Percentiles rank a stretch among this genome's conserved stretches.
Evolutionary conservation across 768 basidiomycete species (phyloP).

Genomic region (Gloeopeniophorella convolvens): DNA sequence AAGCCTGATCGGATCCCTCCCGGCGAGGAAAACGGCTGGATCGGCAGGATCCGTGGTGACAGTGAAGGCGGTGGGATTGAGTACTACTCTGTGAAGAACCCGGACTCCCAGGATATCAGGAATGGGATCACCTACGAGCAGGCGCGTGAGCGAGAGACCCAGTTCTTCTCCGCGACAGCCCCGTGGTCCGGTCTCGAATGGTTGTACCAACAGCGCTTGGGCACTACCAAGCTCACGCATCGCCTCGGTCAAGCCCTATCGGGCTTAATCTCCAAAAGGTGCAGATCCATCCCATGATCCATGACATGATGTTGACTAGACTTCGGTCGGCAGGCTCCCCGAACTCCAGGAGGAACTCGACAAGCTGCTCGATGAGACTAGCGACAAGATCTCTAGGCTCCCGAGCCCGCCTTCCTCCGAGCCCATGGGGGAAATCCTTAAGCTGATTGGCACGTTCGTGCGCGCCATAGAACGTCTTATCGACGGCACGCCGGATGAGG

Average conservation of each 20-base stretch:
- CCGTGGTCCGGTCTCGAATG: conserved; percentile 17
- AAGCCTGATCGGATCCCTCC: conserved; percentile 13
- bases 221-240: conserved; percentile 15
- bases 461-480: conserved; percentile 38
- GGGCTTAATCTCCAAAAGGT: conserved; percentile 16
- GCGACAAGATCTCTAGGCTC: conserved; percentile 24
- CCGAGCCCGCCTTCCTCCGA: conserved; percentile 50
- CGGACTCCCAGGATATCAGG: conserved; percentile 11
- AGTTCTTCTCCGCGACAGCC: conserved; percentile 3
- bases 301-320: no score
- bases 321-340: conserved; percentile 43
- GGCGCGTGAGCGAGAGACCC: conserved; percentile 9
- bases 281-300: neutral
- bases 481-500: conserved; percentile 43
- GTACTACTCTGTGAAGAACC: conserved; percentile 20
- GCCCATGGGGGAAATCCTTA: conserved; percentile 46
- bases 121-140: conserved; percentile 16
- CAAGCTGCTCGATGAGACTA: conserved; percentile 32
- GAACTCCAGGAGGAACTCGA: conserved; percentile 52
- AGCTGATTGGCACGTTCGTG: conserved; percentile 38
- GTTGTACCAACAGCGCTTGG: conserved; percentile 9
- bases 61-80: neutral
- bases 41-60: conserved; percentile 3
- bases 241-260: conserved; percentile 10
- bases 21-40: conserved; percentile 14